Base-by-base conservation (phyloP, 2,329 filamentous ascomycete species). In the Periconia digitata region DNA sequence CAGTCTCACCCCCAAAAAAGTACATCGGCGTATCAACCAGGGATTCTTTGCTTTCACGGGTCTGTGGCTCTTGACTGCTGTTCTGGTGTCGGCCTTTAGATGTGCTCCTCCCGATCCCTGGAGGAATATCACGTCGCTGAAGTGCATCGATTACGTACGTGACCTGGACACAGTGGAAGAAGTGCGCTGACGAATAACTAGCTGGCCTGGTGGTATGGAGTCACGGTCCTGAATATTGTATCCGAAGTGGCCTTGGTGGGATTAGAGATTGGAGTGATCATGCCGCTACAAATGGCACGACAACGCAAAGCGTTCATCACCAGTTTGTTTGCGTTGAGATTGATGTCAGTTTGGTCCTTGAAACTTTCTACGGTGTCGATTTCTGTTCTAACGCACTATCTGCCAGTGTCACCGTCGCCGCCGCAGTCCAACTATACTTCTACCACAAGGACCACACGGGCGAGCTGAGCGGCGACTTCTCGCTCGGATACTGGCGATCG, bases 401-500 rank as follows among this genome's bases (percentile, higher is more conserved):
- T 17, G 24, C 18, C 17, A 63, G 59, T 20, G 55, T 63, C 17
- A 17, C 49, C 10, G 39, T 54, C n/a, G 54, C 53, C 18, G 45
- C 49, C 27, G 46, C 46, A 8, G 16, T 58, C 3, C 60, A 62
- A 38, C 51, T 63, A 8, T 38, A 39, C 23, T 53, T 56, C 23
- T 55, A 58, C 35, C 49, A 56, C 21, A 36, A 48, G 8, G 60
- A 62, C n/a, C 44, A 21, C 24, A 41, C 43, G 12, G 34, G 53
- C n/a, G 15, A 43, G 8, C 13, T 43, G 10, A 54, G 48, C 40
- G 38, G 50, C 36, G 61, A 68, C 27, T 34, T 59, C 15, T 54
- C 56, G 5, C 56, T 67, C n/a, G 60, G 63, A 22, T 62, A 58
- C 49, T 68, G 63, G 63, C 62, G 47, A 6, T 60, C 59, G 13